phyloP scores from a whole-genome alignment of 2,329 filamentous ascomycete genomes.

The Phialophora verrucosa region DNA sequence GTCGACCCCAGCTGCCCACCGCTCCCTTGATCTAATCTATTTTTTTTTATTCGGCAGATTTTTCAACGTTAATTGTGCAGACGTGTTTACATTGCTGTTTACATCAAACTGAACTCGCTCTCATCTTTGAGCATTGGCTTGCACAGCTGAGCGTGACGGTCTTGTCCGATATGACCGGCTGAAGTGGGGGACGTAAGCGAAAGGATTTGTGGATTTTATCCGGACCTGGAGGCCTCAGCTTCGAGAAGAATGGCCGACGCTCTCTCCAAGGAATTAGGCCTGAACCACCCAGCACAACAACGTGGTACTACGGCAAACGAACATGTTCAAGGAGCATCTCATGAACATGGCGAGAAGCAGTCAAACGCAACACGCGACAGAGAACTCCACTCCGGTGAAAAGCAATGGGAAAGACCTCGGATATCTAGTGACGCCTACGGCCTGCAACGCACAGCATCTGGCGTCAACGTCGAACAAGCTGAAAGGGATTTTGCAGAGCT shows the following conservation, averaged over 20 bases:
- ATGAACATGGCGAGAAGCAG: conserved; percentile 8
- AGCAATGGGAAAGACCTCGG: conserved; percentile 22
- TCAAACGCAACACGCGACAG: conserved; percentile 3
- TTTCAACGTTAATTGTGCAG: neutral
- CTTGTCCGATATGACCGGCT: neutral
- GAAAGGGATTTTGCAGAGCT: conserved; percentile 52
- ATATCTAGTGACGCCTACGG: conserved; percentile 43
- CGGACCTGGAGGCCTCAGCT: conserved; percentile 10
- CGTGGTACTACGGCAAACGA: conserved; percentile 26
- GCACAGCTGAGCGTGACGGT: neutral
- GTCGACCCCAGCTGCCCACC: neutral
- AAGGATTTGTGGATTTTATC: conserved; percentile 15
- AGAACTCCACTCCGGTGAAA: conserved; percentile 20
- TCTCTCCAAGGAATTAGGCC: conserved; percentile 28
- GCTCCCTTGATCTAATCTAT: neutral
- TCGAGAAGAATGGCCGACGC: conserved; percentile 24
- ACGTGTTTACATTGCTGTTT: neutral
- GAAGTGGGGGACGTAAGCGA: neutral
- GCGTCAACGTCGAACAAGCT: conserved; percentile 55
- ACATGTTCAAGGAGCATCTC: conserved; percentile 8
- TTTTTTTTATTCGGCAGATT: neutral
- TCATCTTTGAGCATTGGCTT: neutral
- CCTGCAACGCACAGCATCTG: conserved; percentile 43
- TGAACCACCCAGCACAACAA: conserved; percentile 29
- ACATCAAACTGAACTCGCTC: neutral